Conservation (phyloP, 345 rosid genomes). For the Ceriops zippeliana region DNA sequence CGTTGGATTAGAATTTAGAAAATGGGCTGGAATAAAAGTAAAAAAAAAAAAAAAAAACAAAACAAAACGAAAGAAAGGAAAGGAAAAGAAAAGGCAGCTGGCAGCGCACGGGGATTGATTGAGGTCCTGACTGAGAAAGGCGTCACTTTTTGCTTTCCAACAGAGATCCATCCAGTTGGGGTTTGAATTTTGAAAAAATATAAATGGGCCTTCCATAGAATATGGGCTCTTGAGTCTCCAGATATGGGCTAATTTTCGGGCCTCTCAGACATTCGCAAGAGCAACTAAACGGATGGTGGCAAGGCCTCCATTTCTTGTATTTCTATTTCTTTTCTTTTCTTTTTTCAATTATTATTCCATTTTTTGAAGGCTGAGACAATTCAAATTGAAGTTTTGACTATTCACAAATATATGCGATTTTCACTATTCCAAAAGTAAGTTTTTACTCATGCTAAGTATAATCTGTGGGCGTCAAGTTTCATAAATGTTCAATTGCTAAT, state of each 20-base stretch:
- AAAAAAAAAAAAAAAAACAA: not conserved
- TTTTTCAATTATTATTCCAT: too few species aligned
- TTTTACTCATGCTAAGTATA: not conserved
- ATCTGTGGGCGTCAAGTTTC: not conserved
- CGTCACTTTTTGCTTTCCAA: not conserved
- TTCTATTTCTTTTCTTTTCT: too few species aligned
- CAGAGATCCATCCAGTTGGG: not conserved
- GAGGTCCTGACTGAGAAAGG: not conserved
- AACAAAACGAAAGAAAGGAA: too few species aligned
- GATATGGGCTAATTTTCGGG: too few species aligned
- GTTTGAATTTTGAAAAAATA: conserved; percentile 13
- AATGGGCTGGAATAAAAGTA: not conserved
- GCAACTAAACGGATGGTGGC: too few species aligned
- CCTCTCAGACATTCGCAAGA: too few species aligned
- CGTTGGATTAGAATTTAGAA: conserved; percentile 40
- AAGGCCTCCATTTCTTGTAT: too few species aligned
- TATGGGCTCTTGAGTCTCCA: too few species aligned
- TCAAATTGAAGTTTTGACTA: not conserved
- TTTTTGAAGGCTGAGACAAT: too few species aligned
- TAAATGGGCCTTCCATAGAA: too few species aligned
- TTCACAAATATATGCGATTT: conserved; percentile 52
- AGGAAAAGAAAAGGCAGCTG: conserved; percentile 21
- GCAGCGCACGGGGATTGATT: conserved; percentile 28
- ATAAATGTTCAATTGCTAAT: conserved; percentile 2
- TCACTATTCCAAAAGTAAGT: conserved; percentile 79